Evolutionary conservation across 768 basidiomycete genomes (phyloP), one percentile per base, ranked within the genome.

Genomic region (Suillus variegatus): DNA sequence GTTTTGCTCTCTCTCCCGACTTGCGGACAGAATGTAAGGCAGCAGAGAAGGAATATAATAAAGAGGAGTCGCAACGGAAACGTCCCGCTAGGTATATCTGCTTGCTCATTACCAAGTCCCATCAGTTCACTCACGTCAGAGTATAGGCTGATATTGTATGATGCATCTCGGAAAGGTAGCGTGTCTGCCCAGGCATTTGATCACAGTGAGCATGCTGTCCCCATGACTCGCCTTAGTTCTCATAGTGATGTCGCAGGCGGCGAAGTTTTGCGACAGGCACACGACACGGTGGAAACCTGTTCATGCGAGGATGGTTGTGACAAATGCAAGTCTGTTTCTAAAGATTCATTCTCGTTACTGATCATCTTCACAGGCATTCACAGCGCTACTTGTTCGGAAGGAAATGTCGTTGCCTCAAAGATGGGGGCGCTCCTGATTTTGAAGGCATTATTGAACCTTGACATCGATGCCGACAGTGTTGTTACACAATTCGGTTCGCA

Each of bases 1-100:
- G 86, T 49, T 94, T 93, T 69, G 80, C 86, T 6, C 78, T 95
- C 67, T 83, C 85, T 0, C 80, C 82, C 38, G 92, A 94, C 64
- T 74, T 95, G 41, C 83, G 80, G 65, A 95, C 94, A 3, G 95
- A 96, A 72, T 96, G 95, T 79, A 93, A 93, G 74, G 86, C 85
- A 0, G 78, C 86, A 4, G 88, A 91, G 73, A 93, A 93, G 72
- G 92, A 93, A 76, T 87, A 88, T 74, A 86, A 82, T 64, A 73
- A 76, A 16, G 69, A 76, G 4, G 80, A 82, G 62, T 85, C 88
- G 0, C 71, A 71, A 55, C 79, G 91, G 57, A 93, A 89, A 71
- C 81, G 92, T 65, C 90, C 91, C 9, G 92, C 86, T 16, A 82
- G 91, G 88, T 87, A 60, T 58, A 72, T 67, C 9, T 35, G 9